Percentiles rank a stretch among this genome's conserved stretches.
Evolutionary conservation across 129 eudicot species (phyloP).

Genomic region (Scalesia atractyloides): DNA sequence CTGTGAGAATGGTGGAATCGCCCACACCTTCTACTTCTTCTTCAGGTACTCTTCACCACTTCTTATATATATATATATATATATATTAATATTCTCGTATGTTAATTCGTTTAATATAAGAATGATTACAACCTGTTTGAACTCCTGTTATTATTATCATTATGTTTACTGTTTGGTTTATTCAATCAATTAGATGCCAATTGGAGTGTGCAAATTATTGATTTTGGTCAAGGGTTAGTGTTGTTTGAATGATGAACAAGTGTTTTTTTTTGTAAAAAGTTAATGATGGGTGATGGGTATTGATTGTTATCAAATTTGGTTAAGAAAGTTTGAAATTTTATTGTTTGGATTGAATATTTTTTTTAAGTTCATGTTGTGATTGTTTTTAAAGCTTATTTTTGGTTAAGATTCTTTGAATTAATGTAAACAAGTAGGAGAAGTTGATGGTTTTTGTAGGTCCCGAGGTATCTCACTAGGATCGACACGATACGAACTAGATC

Average conservation of each 20-base stretch:
- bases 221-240: neutral
- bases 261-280: neutral
- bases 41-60: conserved; percentile 41
- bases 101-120: neutral
- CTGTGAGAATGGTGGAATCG: conserved; percentile 66
- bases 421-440: neutral
- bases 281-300: neutral
- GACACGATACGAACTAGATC: too few species aligned
- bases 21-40: conserved; percentile 58
- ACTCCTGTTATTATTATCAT: neutral
- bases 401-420: neutral
- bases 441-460: neutral
- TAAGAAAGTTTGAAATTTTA: neutral
- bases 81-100: neutral
- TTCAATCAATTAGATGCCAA: conserved; percentile 9
- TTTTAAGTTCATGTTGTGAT: neutral
- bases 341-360: neutral
- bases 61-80: neutral
- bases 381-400: neutral
- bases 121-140: conserved; percentile 8
- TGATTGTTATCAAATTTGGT: neutral
- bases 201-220: conserved; percentile 14
- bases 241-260: neutral
- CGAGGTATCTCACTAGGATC: too few species aligned
- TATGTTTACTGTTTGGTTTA: conserved; percentile 1